Evolutionary conservation across 495 filamentous ascomycete species (phyloP), one percentile per base, ranked within the genome.

Genomic region (Penicillium bialowiezense): DNA sequence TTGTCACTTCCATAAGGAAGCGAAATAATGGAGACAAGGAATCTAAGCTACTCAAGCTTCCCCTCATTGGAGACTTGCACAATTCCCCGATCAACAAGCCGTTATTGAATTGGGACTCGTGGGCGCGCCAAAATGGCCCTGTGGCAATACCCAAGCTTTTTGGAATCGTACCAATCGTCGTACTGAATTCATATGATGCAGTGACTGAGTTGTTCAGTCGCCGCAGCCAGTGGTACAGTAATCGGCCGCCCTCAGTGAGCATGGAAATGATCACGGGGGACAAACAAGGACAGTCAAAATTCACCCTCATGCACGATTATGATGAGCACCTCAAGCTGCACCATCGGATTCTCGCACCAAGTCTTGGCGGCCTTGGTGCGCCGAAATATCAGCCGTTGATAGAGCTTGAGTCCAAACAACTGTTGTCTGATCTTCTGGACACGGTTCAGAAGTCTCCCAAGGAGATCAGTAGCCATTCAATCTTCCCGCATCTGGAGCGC

Each of bases 171-270:
- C 63, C 63, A 0, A 63, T 66, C 14, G 59, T 66, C 28, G 55
- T 66, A 0, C 35, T 66, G 12, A 66, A 63, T 26, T 61, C 63
- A 0, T 43, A 35, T 13, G 61, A 62, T 26, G 58, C 61, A n/a
- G 64, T 62, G n/a, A 62, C 56, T 0, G 64, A 67, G 32, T 28
- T 67, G 7, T 64, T 67, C 54, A 62, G 61, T 19, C 58, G 54
- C 21, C 64, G 64, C 50, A 67, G 64, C 15, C 64, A 62, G 26
- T 67, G 63, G 63, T 67, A 67, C 40, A 62, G 58, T 49, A 67
- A 67, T 32, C 61, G 64, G 1, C 64, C 61, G 7, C 34, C 58
- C 10, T 64, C 61, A 4, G 59, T 67, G 2, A 67, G 49, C 44
- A 67, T 67, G 64, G 56, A 64, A 31, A 66, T 63, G 63, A 66